phyloP scores from a whole-genome alignment of 164 flowering plant genomes.

The Vitis rotundifolia region DNA sequence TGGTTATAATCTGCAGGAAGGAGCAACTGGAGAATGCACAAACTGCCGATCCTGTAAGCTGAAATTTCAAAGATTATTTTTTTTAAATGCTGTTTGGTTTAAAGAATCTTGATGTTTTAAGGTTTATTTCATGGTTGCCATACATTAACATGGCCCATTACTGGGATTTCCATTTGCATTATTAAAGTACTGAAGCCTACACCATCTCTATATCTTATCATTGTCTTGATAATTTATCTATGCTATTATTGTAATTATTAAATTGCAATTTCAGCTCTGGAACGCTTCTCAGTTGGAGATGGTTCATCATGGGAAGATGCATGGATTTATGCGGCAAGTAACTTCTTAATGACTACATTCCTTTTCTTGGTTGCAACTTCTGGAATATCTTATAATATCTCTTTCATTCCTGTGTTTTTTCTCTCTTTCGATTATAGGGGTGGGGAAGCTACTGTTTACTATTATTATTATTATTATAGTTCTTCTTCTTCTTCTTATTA shows the following conservation, averaged over 20 bases:
- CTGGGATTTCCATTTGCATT: too few species aligned
- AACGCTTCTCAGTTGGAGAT: slow-evolving; percentile 96
- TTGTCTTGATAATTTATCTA: too few species aligned
- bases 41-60: slow-evolving; percentile 88
- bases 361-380: not conserved
- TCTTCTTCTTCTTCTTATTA: too few species aligned
- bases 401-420: too few species aligned
- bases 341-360: slow-evolving; percentile 5
- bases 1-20: slow-evolving; percentile 47
- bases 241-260: too few species aligned
- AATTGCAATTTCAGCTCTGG: slow-evolving; percentile 76
- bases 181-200: too few species aligned
- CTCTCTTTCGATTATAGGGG: too few species aligned
- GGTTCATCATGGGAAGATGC: slow-evolving; percentile 95
- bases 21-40: slow-evolving; percentile 92
- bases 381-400: too few species aligned
- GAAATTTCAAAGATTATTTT: not conserved
- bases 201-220: too few species aligned
- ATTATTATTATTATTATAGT: too few species aligned
- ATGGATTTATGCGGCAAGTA: slow-evolving; percentile 93
- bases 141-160: not conserved
- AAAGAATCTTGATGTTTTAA: too few species aligned
- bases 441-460: too few species aligned
- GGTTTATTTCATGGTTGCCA: not conserved
- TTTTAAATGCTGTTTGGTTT: not conserved